These are phyloP conservation scores for Flueggea neowawraea DNA, from an alignment of 441 rosid genomes.

Conservation along the genomic window DNA sequence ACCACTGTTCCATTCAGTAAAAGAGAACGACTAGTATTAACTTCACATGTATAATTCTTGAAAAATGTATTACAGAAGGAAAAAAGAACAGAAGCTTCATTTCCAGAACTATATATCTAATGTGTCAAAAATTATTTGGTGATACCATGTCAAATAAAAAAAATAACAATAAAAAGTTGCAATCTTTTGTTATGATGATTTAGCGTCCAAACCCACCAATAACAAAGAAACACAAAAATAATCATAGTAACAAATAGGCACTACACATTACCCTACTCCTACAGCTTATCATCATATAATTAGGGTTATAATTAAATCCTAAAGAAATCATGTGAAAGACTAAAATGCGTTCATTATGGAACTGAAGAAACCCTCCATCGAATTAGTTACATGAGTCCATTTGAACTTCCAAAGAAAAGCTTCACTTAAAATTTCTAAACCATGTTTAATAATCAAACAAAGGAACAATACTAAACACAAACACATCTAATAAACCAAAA, in stretches of 20 bases:
- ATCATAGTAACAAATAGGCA: too few relatives aligned
- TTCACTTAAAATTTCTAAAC: too few relatives aligned
- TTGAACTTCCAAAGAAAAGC: too few relatives aligned
- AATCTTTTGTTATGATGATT: not conserved
- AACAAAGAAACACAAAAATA: too few relatives aligned
- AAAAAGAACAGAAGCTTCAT: not conserved
- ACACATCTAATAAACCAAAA: not conserved
- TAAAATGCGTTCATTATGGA: too few relatives aligned
- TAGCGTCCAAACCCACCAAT: too few relatives aligned
- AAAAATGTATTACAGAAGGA: not conserved
- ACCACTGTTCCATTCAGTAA: slow-evolving; percentile 40
- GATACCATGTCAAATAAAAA: not conserved
- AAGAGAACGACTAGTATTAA: slow-evolving; percentile 11
- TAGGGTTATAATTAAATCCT: too few relatives aligned
- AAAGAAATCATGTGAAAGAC: too few relatives aligned
- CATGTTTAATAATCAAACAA: not conserved
- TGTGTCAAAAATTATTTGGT: not conserved
- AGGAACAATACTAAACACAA: not conserved
- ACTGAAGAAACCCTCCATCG: too few relatives aligned
- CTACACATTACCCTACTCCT: too few relatives aligned
- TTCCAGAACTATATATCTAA: not conserved
- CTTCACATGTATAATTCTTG: not conserved
- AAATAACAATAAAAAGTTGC: not conserved
- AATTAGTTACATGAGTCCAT: too few relatives aligned
- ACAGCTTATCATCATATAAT: too few relatives aligned